Evolutionary conservation across 2,329 filamentous ascomycete genomes (phyloP).

Genomic region (Grosmannia huntii): DNA sequence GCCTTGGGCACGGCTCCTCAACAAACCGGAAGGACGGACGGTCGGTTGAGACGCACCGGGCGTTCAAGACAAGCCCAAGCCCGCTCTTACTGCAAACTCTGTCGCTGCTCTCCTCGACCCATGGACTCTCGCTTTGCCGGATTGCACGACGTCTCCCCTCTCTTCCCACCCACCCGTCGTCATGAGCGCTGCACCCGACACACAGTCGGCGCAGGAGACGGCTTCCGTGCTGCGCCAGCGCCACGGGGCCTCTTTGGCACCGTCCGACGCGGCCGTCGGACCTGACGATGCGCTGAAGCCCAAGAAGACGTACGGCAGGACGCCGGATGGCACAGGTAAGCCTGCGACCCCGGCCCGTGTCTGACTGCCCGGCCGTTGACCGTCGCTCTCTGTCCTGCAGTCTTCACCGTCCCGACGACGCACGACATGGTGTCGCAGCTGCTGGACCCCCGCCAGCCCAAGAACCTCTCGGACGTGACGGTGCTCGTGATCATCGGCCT

Average conservation of each 20-base stretch:
- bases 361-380: neutral
- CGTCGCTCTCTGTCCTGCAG: conserved; percentile 32
- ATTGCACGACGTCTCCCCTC: neutral
- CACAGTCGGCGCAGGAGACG: neutral
- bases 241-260: neutral
- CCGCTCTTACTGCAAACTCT: neutral
- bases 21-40: conserved; percentile 5
- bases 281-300: conserved; percentile 14
- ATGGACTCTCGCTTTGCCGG: neutral
- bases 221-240: conserved; percentile 1
- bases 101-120: neutral
- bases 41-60: neutral
- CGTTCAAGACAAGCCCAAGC: neutral
- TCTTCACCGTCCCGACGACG: conserved; percentile 89
- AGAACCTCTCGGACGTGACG: conserved; percentile 76
- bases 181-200: conserved; percentile 1
- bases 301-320: conserved; percentile 80
- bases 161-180: neutral
- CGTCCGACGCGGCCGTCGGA: neutral
- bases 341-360: conserved; percentile 9
- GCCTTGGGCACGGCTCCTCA: neutral
- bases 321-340: conserved; percentile 76
- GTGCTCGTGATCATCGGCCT: conserved; percentile 67
- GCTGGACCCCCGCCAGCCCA: conserved; percentile 84
- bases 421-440: conserved; percentile 99